Evolutionary conservation across 139 green algal species (phyloP).

Genomic region (Auxenochlorella pyrenoidosa): DNA sequence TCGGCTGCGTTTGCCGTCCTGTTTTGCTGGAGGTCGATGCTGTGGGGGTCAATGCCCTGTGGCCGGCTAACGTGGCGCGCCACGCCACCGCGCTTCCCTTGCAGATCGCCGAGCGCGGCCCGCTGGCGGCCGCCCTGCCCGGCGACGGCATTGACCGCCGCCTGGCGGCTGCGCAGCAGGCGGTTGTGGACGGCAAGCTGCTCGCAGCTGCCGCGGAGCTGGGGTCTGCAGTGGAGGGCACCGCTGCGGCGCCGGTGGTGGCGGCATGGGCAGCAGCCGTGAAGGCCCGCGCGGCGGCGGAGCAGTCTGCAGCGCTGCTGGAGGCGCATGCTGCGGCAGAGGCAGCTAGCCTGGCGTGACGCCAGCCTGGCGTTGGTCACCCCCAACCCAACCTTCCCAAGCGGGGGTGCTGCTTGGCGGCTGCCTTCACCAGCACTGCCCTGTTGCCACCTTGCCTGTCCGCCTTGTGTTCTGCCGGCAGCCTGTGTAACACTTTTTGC

Average conservation of each 20-base stretch:
- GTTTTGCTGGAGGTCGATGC: background rate
- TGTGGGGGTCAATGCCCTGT: background rate
- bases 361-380: too few species aligned
- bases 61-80: background rate
- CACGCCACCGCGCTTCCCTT: background rate
- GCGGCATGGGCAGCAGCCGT: conserved; percentile 31
- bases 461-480: too few species aligned
- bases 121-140: conserved; percentile 3
- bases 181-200: conserved; percentile 31
- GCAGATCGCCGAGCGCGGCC: conserved; percentile 37
- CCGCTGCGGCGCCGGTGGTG: conserved; percentile 40
- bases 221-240: conserved; percentile 23
- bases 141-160: conserved; percentile 30
- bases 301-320: conserved; percentile 47
- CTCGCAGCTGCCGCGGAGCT: conserved; percentile 35
- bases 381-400: too few species aligned
- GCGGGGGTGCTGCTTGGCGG: too few species aligned
- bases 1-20: too few species aligned
- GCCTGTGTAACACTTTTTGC: too few species aligned
- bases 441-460: too few species aligned
- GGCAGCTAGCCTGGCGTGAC: conserved; percentile 34
- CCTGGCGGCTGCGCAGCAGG: conserved; percentile 12
- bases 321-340: conserved; percentile 43
- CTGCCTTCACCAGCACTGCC: too few species aligned
- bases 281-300: conserved; percentile 21